Conservation (phyloP, 2,329 filamentous ascomycete genomes). For the Diaporthe nobilis region DNA sequence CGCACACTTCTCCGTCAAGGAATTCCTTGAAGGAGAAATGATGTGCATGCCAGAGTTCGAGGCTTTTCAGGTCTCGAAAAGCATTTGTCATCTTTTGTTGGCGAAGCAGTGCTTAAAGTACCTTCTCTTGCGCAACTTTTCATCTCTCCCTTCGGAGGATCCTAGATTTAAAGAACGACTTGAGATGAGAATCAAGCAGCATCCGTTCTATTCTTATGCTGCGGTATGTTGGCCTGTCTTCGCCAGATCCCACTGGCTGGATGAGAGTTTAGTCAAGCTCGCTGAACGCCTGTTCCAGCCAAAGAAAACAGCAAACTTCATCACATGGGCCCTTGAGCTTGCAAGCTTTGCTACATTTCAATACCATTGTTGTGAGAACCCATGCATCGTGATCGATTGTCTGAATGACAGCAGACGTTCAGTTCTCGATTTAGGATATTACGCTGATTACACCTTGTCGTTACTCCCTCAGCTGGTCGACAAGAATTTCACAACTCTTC, state of each 20-base stretch:
- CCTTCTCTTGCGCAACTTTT: not conserved
- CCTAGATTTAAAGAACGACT: not conserved
- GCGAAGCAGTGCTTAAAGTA: not conserved
- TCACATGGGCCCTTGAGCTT: too few relatives aligned
- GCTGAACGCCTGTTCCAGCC: not conserved
- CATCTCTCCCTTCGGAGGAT: not conserved
- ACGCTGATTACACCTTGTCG: too few relatives aligned
- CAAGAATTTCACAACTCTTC: constrained; percentile 4
- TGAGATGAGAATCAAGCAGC: not conserved
- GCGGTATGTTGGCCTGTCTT: not conserved
- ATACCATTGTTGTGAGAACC: too few relatives aligned
- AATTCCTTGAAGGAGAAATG: not conserved
- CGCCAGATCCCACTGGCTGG: not conserved
- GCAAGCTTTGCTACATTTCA: too few relatives aligned
- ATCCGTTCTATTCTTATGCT: constrained; percentile 27
- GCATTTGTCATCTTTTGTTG: not conserved
- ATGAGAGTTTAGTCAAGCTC: not conserved
- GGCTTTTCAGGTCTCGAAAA: not conserved
- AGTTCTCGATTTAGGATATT: too few relatives aligned
- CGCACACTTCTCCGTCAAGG: constrained; percentile 7
- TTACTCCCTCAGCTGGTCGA: not conserved
- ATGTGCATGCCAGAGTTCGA: not conserved
- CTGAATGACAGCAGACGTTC: too few relatives aligned
- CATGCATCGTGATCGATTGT: too few relatives aligned
- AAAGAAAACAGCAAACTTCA: not conserved